These are phyloP conservation scores for Colletotrichum cuscutae DNA, from an alignment of 2,329 filamentous ascomycete genomes.

Conservation along the genomic window DNA sequence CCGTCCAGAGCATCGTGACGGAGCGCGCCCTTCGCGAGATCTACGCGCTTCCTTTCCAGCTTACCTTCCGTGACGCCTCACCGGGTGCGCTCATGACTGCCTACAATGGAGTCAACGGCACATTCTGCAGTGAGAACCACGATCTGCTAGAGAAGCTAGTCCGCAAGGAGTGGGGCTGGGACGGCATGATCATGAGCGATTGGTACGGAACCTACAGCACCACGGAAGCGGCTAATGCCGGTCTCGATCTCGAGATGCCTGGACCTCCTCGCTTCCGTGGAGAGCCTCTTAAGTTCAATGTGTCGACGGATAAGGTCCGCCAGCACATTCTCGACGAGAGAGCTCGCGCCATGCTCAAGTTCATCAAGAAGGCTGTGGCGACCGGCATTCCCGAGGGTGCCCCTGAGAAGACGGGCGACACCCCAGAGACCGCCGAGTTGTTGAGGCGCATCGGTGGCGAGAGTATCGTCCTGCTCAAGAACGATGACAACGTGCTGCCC, in stretches of 20 bases:
- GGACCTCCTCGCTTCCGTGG: constrained; percentile 63
- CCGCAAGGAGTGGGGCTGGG: constrained; percentile 67
- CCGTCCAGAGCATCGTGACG: constrained; percentile 64
- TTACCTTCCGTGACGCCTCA: constrained; percentile 61
- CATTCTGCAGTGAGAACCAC: constrained; percentile 63
- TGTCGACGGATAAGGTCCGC: constrained; percentile 66
- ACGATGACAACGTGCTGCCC: constrained; percentile 72
- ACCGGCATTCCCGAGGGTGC: constrained; percentile 65
- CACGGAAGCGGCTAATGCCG: constrained; percentile 59
- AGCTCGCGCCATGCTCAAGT: constrained; percentile 66
- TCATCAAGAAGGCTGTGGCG: constrained; percentile 67
- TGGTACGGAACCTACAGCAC: constrained; percentile 69
- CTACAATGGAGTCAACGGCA: constrained; percentile 69
- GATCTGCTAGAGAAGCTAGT: constrained; percentile 62
- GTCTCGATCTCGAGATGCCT: constrained; percentile 70
- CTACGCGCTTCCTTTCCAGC: constrained; percentile 67
- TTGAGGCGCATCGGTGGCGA: constrained; percentile 75
- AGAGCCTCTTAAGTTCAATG: constrained; percentile 62
- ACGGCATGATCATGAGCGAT: constrained; percentile 68
- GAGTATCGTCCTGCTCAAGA: constrained; percentile 79
- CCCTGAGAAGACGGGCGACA: constrained; percentile 65
- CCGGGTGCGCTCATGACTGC: constrained; percentile 68
- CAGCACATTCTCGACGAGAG: constrained; percentile 66
- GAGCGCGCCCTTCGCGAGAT: constrained; percentile 68
- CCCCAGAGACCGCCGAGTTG: constrained; percentile 69